Evolutionary conservation across 441 rosid species (phyloP), one percentile per base, ranked within the genome.

Genomic region (Gossypium davidsonii): DNA sequence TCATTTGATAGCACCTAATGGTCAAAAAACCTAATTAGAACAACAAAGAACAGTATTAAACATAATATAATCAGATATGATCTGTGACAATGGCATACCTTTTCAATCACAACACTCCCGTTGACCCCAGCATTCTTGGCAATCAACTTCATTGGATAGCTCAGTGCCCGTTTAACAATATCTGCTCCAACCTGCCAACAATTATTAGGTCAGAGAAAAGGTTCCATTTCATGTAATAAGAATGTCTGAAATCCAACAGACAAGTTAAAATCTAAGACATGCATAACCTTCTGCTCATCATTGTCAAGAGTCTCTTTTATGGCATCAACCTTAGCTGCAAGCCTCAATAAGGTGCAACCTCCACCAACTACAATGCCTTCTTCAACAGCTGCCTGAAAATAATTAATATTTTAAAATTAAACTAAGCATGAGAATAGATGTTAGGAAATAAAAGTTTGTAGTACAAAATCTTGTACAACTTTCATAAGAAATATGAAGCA

Each of bases 291-390:
- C 72, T 94, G 91, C 80, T 92, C 98, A 11, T 92, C 98, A 67
- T 91, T 92, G 4, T 78, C 85, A 28, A 94, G 90, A 31, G 74
- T 77, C n/a, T 83, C 89, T 79, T 81, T 94, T 18, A 94, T 87
- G 57, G 88, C 88, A 74, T 94, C 97, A 52, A 94, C 98, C 81
- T 85, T 91, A 2, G 89, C 83, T n/a, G 97, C 90, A 44, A 94
- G 94, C 76, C 98, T 85, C 79, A 94, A 75, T 48, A 94, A 72
- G 44, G 97, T 88, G 76, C 97, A 94, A 3, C 97, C 98, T 28
- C 98, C 98, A 71, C 97, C 97, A 78, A 91, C 98, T 12, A 91
- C 97, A 77, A 94, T 91, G 74, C 98, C 98, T 82, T 94, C 98
- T 78, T 94, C 97, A 65, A 94, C 97, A 67, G 98, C 97, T 1